Evolutionary conservation across 2,329 filamentous ascomycete genomes (phyloP).

Genomic region (Sarocladium oryzae): DNA sequence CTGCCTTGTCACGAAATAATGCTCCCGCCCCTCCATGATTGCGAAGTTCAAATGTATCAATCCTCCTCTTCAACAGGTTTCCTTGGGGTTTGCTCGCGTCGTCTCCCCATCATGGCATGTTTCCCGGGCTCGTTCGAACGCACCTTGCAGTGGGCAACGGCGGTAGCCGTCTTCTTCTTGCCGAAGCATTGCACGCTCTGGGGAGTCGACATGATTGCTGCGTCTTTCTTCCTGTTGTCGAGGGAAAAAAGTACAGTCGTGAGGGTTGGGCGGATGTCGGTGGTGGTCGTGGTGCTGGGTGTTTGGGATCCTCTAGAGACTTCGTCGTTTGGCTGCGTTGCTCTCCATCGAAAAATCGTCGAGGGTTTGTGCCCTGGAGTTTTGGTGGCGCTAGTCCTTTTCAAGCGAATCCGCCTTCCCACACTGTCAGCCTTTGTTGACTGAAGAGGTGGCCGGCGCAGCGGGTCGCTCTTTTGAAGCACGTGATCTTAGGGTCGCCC

Average conservation of each 20-base stretch:
- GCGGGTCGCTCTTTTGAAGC: background rate
- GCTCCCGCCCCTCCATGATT: background rate
- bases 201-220: slow-evolving; percentile 60
- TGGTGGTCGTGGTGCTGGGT: background rate
- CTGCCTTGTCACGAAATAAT: slow-evolving; percentile 6
- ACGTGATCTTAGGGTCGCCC: slow-evolving; percentile 10
- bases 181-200: slow-evolving; percentile 97
- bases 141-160: slow-evolving; percentile 91
- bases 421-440: background rate
- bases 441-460: background rate
- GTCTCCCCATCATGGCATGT: background rate
- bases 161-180: slow-evolving; percentile 91
- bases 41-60: background rate
- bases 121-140: slow-evolving; percentile 22
- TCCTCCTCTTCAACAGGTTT: background rate
- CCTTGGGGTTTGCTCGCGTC: background rate
- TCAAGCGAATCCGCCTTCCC: no score
- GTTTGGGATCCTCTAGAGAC: background rate
- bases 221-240: slow-evolving; percentile 16
- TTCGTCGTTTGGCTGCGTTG: background rate
- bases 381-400: background rate
- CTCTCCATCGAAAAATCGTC: background rate
- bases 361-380: slow-evolving; percentile 14
- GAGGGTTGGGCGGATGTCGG: slow-evolving; percentile 9
- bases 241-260: slow-evolving; percentile 15